phyloP scores from a whole-genome alignment of 2,329 filamentous ascomycete species.

The Fusarium pilosicola region DNA sequence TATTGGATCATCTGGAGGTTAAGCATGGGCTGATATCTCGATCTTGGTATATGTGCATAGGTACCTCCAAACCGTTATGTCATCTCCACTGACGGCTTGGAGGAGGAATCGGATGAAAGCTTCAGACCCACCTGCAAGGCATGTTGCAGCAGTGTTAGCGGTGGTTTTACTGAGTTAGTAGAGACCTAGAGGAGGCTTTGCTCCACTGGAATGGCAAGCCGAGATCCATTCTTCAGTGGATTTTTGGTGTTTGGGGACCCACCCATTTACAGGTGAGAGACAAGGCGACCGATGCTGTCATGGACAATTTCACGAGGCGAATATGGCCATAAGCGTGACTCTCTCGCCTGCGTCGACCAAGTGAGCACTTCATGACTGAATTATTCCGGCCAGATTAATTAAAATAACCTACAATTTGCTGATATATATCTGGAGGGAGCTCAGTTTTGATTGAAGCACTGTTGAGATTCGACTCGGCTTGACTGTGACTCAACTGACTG shows the following conservation, averaged over 20 bases:
- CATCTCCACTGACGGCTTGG: neutral
- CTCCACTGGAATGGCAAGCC: slow-evolving; percentile 20
- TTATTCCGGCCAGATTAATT: neutral
- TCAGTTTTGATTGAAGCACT: neutral
- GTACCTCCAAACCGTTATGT: neutral
- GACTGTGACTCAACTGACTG: slow-evolving; percentile 19
- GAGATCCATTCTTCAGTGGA: slow-evolving; percentile 27
- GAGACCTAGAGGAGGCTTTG: neutral
- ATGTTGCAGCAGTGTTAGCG: neutral
- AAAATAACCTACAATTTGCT: neutral
- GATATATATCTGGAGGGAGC: neutral
- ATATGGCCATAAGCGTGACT: slow-evolving; percentile 23
- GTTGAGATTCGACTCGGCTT: neutral
- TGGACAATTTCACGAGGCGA: slow-evolving; percentile 30
- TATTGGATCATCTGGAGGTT: slow-evolving; percentile 20
- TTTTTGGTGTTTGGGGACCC: slow-evolving; percentile 5
- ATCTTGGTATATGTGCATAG: slow-evolving; percentile 1
- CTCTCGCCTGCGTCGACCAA: slow-evolving; percentile 26
- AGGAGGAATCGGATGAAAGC: neutral
- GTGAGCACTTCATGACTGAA: slow-evolving; percentile 12
- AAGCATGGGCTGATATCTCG: slow-evolving; percentile 30
- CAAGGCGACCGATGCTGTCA: slow-evolving; percentile 33
- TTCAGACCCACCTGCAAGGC: slow-evolving; percentile 29
- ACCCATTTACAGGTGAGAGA: slow-evolving; percentile 24
- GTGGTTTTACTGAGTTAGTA: neutral